Conservation (phyloP, 495 filamentous ascomycete genomes). For the Tirmania nivea region DNA sequence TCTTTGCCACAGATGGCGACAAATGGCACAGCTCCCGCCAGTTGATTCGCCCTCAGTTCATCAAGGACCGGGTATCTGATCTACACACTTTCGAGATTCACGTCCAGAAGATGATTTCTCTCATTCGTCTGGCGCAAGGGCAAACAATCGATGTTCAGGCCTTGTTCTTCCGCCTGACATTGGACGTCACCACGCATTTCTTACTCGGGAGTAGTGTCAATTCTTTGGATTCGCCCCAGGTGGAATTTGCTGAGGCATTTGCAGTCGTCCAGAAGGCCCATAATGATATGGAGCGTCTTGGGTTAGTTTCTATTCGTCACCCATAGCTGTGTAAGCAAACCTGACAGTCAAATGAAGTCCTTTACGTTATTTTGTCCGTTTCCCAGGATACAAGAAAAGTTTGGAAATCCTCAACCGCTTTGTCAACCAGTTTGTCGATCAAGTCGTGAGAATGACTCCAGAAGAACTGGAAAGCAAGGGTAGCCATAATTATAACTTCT, state of each 20-base stretch:
- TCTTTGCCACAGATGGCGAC: constrained; percentile 58
- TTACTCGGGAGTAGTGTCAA: constrained; percentile 57
- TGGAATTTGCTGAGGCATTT: constrained; percentile 50
- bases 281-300: constrained; percentile 35
- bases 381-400: constrained; percentile 33
- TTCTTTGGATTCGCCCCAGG: constrained; percentile 36
- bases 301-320: constrained; percentile 16
- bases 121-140: constrained; percentile 35
- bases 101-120: constrained; percentile 37
- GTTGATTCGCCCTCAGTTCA: constrained; percentile 65
- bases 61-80: constrained; percentile 57
- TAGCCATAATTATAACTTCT: constrained; percentile 53
- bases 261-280: constrained; percentile 49
- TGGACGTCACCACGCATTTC: constrained; percentile 71
- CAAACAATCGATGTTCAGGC: constrained; percentile 40
- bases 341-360: constrained; percentile 13
- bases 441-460: constrained; percentile 36
- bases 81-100: constrained; percentile 62
- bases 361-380: constrained; percentile 33
- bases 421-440: constrained; percentile 50
- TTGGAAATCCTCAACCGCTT: constrained; percentile 52
- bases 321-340: background rate
- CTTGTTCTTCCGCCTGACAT: constrained; percentile 58
- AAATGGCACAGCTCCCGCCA: constrained; percentile 48
- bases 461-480: constrained; percentile 42